Percentiles rank a stretch among this genome's conserved stretches.
These are phyloP conservation scores for Pichia sp. DNA, from an alignment of 1,139 yeast genomes.

Conservation along the genomic window DNA sequence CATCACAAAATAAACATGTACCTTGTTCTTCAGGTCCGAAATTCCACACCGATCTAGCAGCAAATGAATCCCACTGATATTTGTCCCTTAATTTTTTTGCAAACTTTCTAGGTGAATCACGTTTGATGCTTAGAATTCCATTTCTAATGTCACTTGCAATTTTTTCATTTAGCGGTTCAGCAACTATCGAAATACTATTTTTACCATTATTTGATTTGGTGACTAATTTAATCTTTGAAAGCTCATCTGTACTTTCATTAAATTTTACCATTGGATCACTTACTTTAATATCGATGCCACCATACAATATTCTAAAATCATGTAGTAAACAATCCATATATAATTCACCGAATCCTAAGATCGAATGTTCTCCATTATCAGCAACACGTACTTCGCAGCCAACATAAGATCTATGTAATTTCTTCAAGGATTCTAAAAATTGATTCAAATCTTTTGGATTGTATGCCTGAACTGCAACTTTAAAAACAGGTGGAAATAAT, in stretches of 20 bases:
- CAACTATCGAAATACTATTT: conserved; percentile 60
- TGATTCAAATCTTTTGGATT: conserved; percentile 74
- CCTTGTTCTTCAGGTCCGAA: conserved; percentile 60
- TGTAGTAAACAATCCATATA: conserved; percentile 79
- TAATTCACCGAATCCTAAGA: conserved; percentile 81
- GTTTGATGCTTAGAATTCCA: conserved; percentile 32
- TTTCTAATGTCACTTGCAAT: conserved; percentile 53
- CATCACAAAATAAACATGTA: conserved; percentile 63
- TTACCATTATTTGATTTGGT: conserved; percentile 51
- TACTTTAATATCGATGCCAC: conserved; percentile 67
- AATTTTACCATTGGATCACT: conserved; percentile 82
- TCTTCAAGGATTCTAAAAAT: conserved; percentile 61
- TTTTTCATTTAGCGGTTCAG: conserved; percentile 64
- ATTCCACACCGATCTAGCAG: conserved; percentile 78
- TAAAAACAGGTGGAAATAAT: conserved; percentile 55
- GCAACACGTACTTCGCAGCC: conserved; percentile 66
- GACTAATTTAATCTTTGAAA: conserved; percentile 61
- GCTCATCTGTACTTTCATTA: conserved; percentile 66
- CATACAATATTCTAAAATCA: conserved; percentile 59
- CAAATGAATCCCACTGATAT: conserved; percentile 77
- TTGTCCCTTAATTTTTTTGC: conserved; percentile 50
- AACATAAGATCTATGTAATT: conserved; percentile 56
- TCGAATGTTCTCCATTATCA: conserved; percentile 81
- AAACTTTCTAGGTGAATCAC: conserved; percentile 30
- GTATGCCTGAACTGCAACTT: conserved; percentile 77